Conservation (phyloP, 345 rosid species). For the Gossypium longicalyx region DNA sequence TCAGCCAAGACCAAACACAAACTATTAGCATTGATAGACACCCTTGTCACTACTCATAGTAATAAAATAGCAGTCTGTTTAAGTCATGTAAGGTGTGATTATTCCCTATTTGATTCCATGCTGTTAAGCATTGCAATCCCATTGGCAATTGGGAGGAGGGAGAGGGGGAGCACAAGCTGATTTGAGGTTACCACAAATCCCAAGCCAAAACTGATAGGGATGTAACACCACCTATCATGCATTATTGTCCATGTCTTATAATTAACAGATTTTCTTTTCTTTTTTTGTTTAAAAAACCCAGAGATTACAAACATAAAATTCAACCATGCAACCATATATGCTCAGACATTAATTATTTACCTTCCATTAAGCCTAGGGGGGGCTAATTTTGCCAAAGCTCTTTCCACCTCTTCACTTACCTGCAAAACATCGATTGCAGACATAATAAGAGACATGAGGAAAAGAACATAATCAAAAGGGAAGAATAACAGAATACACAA, state of each 20-base stretch:
- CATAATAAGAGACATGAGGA: not conserved
- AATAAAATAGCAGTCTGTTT: not conserved
- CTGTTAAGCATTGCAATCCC: not conserved
- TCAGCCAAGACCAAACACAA: not conserved
- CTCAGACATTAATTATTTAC: slow-evolving; percentile 24
- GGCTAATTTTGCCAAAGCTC: slow-evolving; percentile 91
- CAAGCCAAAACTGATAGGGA: not conserved
- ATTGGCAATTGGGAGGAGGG: not conserved
- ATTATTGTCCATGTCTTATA: not conserved
- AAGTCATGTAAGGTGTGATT: not conserved
- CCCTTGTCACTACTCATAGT: not conserved
- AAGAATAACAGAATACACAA: not conserved
- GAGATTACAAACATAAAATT: not conserved
- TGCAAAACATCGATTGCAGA: slow-evolving; percentile 29
- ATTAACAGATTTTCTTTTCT: not conserved
- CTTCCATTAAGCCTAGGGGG: slow-evolving; percentile 87
- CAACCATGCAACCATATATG: not conserved
- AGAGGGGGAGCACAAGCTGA: not conserved
- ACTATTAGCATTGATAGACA: not conserved
- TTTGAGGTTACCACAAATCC: not conserved
- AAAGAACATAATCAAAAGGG: not conserved
- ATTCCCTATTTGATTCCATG: not conserved
- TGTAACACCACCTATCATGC: not conserved
- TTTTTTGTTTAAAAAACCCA: not conserved
- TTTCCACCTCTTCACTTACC: slow-evolving; percentile 99